Evolutionary conservation across 768 basidiomycete species (phyloP).

Genomic region (Omphalotus guepiniiformis): DNA sequence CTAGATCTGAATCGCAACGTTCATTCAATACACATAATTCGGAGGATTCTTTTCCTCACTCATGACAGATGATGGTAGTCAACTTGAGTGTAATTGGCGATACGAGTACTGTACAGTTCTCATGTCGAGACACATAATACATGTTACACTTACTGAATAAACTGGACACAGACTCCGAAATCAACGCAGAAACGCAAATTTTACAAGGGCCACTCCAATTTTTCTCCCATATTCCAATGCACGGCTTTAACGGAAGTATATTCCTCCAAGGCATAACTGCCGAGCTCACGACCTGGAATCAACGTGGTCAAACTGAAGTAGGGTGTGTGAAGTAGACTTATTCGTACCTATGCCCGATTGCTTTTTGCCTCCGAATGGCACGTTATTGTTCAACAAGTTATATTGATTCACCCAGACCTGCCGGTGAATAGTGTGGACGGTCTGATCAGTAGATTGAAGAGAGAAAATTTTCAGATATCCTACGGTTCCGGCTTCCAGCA

Average conservation of each 20-base stretch:
- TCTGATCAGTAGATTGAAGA: slow-evolving; percentile 3
- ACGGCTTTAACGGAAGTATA: slow-evolving; percentile 69
- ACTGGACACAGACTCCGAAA: too few species aligned
- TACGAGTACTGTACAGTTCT: too few species aligned
- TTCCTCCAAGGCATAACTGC: slow-evolving; percentile 79
- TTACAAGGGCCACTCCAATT: slow-evolving; percentile 74
- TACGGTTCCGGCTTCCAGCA: slow-evolving; percentile 87
- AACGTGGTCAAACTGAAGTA: slow-evolving; percentile 3
- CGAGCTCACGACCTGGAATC: slow-evolving; percentile 74
- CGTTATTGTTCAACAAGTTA: slow-evolving; percentile 76
- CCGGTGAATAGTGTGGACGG: neutral
- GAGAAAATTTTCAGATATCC: too few species aligned
- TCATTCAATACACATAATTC: too few species aligned
- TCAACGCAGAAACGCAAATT: too few species aligned
- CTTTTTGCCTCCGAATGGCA: slow-evolving; percentile 96
- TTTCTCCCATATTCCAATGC: slow-evolving; percentile 84
- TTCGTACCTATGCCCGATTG: slow-evolving; percentile 78
- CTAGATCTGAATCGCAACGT: too few species aligned
- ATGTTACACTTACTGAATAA: too few species aligned
- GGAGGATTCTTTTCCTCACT: too few species aligned
- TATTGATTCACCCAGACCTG: slow-evolving; percentile 95
- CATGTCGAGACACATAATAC: too few species aligned
- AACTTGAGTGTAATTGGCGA: too few species aligned
- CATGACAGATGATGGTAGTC: too few species aligned
- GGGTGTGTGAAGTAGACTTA: slow-evolving; percentile 2